These are phyloP conservation scores for Neofusicoccum laricinum DNA, from an alignment of 2,329 filamentous ascomycete species.

Conservation along the genomic window DNA sequence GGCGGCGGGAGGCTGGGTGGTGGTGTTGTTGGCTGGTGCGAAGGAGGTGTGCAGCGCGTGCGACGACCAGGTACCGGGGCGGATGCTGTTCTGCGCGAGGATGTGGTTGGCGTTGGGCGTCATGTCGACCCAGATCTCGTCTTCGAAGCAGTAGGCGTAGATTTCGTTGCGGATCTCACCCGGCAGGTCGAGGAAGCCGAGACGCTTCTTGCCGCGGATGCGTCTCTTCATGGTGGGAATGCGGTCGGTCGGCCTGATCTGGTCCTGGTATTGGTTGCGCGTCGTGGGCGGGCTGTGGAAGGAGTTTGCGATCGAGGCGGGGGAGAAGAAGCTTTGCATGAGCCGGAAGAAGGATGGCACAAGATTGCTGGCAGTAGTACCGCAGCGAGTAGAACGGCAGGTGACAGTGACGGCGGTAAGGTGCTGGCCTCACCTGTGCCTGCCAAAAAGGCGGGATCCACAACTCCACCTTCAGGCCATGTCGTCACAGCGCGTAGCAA, in stretches of 20 bases:
- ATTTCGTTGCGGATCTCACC: constrained; percentile 51
- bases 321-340: too few species aligned
- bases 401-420: too few species aligned
- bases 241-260: not conserved
- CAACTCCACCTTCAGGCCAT: too few species aligned
- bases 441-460: too few species aligned
- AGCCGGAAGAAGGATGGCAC: too few species aligned
- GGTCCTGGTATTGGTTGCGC: not conserved
- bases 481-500: too few species aligned
- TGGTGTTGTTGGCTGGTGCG: not conserved
- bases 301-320: not conserved
- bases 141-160: constrained; percentile 39
- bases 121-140: constrained; percentile 28
- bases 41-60: not conserved
- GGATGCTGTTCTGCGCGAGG: constrained; percentile 3
- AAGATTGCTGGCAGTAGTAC: too few species aligned
- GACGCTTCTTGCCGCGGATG: not conserved
- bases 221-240: not conserved
- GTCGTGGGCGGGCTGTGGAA: not conserved
- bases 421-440: too few species aligned
- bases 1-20: not conserved
- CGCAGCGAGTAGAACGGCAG: too few species aligned
- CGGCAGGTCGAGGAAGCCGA: constrained; percentile 40
- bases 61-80: not conserved
- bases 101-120: constrained; percentile 19